Evolutionary conservation across 352 stramenopile species (phyloP).

Genomic region (Globisporangium orthogonon): DNA sequence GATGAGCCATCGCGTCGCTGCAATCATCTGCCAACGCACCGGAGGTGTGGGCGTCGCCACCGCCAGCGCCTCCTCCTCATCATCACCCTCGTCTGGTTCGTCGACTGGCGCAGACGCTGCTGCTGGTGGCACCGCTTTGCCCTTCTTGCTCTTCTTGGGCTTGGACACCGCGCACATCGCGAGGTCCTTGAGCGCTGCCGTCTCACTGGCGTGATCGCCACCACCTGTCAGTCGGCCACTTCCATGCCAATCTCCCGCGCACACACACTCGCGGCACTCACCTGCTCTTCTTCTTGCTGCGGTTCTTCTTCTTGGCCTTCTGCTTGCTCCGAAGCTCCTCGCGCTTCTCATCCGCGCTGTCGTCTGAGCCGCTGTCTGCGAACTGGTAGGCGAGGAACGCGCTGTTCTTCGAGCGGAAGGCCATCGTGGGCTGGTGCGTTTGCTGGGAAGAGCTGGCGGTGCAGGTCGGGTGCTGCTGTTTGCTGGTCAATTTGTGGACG

Average conservation of each 20-base stretch:
- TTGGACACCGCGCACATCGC: slow-evolving; percentile 60
- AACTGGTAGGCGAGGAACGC: slow-evolving; percentile 63
- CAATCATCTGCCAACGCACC: neutral
- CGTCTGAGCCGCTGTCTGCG: slow-evolving; percentile 37
- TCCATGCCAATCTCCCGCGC: too few relatives aligned
- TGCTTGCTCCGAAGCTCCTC: slow-evolving; percentile 53
- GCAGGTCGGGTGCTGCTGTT: neutral
- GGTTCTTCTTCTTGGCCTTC: slow-evolving; percentile 68
- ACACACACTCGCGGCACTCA: slow-evolving; percentile 13
- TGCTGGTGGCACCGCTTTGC: slow-evolving; percentile 13
- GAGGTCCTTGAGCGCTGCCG: slow-evolving; percentile 61
- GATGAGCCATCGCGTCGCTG: neutral
- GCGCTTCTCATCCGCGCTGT: slow-evolving; percentile 43
- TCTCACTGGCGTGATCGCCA: slow-evolving; percentile 25
- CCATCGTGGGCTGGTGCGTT: neutral
- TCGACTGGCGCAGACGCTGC: slow-evolving; percentile 1
- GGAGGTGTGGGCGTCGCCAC: too few relatives aligned
- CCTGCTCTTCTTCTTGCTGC: slow-evolving; percentile 75
- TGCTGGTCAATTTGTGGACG: neutral
- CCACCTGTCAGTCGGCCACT: neutral
- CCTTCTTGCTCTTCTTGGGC: slow-evolving; percentile 54
- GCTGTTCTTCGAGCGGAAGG: slow-evolving; percentile 38
- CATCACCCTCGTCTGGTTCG: slow-evolving; percentile 1
- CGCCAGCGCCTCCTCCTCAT: neutral
- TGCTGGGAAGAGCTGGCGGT: neutral